Evolutionary conservation across 345 rosid genomes (phyloP).

Genomic region (Pugionium dolabratum): DNA sequence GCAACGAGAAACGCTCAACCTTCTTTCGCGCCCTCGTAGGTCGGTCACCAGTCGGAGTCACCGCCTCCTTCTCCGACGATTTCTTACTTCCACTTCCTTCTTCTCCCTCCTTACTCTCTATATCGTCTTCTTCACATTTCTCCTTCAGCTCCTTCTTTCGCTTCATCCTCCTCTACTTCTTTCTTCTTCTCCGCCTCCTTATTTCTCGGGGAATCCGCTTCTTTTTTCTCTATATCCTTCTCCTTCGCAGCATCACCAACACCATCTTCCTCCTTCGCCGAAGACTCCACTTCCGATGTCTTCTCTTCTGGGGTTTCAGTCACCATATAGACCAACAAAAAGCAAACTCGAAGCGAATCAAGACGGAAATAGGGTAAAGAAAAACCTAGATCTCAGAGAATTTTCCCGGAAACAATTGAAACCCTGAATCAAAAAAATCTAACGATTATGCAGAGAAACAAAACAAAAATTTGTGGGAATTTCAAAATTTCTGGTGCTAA

Average conservation of each 20-base stretch:
- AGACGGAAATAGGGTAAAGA: background rate
- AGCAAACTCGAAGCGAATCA: background rate
- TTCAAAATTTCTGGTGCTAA: conserved; percentile 34
- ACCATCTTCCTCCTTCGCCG: conserved; percentile 35
- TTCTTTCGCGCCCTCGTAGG: conserved; percentile 86
- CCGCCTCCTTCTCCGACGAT: conserved; percentile 44
- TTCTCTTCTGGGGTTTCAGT: conserved; percentile 68
- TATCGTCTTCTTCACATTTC: conserved; percentile 27
- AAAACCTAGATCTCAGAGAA: conserved; percentile 34
- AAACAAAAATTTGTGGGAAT: conserved; percentile 21
- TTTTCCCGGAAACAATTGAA: conserved; percentile 16
- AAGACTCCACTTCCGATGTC: conserved; percentile 47
- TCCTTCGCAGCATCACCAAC: conserved; percentile 16
- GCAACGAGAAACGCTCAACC: conserved; percentile 81
- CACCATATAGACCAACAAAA: conserved; percentile 48
- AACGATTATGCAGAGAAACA: conserved; percentile 24
- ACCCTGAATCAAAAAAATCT: conserved; percentile 18
- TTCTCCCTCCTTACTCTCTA: conserved; percentile 19
- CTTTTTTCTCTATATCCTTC: conserved; percentile 28
- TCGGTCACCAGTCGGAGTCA: conserved; percentile 64
- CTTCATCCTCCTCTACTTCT: conserved; percentile 28
- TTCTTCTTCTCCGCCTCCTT: conserved; percentile 27
- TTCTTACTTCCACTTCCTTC: conserved; percentile 42
- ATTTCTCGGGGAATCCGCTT: conserved; percentile 4
- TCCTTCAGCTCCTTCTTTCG: background rate